Percentiles rank a stretch among this genome's conserved stretches.
phyloP scores from a whole-genome alignment of 805 yeast genomes.

The Starmera amethionina region DNA sequence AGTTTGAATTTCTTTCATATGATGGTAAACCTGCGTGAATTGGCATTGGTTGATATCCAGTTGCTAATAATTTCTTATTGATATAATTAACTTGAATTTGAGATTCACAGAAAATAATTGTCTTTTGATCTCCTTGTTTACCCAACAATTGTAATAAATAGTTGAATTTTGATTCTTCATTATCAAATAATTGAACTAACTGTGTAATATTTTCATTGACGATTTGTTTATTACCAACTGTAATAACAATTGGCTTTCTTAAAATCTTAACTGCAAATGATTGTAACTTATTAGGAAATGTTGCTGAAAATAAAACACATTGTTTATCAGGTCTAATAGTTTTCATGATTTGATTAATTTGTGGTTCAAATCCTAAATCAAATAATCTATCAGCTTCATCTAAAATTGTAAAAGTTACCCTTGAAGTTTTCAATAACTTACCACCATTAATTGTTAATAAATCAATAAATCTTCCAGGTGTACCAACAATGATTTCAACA shows the following conservation, averaged over 20 bases:
- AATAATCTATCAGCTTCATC: constrained; percentile 97
- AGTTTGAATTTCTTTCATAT: constrained; percentile 65
- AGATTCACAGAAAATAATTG: constrained; percentile 77
- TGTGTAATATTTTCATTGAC: constrained; percentile 80
- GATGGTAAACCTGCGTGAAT: constrained; percentile 94
- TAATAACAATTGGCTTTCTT: constrained; percentile 57
- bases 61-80: constrained; percentile 37
- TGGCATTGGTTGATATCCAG: constrained; percentile 51
- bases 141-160: constrained; percentile 48
- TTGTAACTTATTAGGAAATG: constrained; percentile 79
- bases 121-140: constrained; percentile 34
- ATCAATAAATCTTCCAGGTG: constrained; percentile 94
- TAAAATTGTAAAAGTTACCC: constrained; percentile 74
- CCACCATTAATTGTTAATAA: constrained; percentile 77
- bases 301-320: constrained; percentile 87
- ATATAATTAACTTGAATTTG: constrained; percentile 80
- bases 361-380: constrained; percentile 97
- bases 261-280: constrained; percentile 59
- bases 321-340: constrained; percentile 81
- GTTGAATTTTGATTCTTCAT: constrained; percentile 45
- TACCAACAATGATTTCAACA: constrained; percentile 75
- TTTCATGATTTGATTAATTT: constrained; percentile 68
- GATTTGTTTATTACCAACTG: constrained; percentile 70
- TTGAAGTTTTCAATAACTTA: constrained; percentile 47
- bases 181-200: constrained; percentile 47